Evolutionary conservation across 495 filamentous ascomycete genomes (phyloP), one percentile per base, ranked within the genome.

Genomic region (Extremus antarcticus): DNA sequence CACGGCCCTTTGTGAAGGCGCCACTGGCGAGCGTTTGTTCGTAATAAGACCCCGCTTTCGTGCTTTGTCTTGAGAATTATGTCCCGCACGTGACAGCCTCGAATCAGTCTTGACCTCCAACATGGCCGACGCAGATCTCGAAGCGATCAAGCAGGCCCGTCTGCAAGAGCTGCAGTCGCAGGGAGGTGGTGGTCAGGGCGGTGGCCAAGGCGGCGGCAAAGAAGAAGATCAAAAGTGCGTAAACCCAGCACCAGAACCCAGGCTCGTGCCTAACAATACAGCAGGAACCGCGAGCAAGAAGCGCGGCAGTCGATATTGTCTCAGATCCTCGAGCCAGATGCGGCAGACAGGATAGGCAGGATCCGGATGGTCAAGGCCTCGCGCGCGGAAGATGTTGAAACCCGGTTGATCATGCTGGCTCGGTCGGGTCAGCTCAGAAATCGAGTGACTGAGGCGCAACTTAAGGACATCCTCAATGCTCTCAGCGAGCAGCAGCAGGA

Each of bases 291-390:
- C 51, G 56, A 67, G 80, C 75, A 77, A 62, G 83, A 87, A 64
- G 79, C 79, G 24, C 87, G 91, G 54, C 72, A 83, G 66, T 74
- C 83, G 25, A 86, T 95, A 60, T 81, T 98, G 51, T 78, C 76
- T 60, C 92, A 97, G 66, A 95, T 98, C 76, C 87, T 97, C 52
- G 81, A 87, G 56, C 91, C 94, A 65, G 89, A 88, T 65, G 94
- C 92, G 20, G 86, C 88, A 51, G 92, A 98, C 72, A 86, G 92
- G 16, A 77, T 98, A 10, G 88, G 88, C 46, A 86, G 94, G 55
- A 97, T 98, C 71, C 86, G 90, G 15, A 81, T 98, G 53, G 92
- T 97, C 54, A 97, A 96, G 70, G 90, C 90, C 67, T 83, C 83
- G 51, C 87, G 94, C 63, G 92, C 92, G 32, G 76, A 76, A 43